These are phyloP conservation scores for Metarhizium humberi DNA, from an alignment of 2,329 filamentous ascomycete genomes.

Conservation along the genomic window DNA sequence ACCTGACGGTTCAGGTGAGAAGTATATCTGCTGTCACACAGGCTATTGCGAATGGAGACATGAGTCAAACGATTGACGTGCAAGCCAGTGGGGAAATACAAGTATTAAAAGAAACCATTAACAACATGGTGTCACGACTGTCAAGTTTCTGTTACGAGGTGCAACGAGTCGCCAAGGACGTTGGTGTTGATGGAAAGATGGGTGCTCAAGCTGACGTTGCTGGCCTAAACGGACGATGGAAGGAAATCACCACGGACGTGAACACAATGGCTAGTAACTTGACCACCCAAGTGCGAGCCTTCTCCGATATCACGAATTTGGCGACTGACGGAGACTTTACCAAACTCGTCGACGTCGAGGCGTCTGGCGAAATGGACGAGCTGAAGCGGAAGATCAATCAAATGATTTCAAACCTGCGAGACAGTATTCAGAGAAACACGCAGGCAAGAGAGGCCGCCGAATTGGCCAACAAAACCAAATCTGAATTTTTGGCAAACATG, in stretches of 20 bases:
- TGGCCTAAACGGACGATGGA: constrained; percentile 89
- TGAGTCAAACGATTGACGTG: constrained; percentile 93
- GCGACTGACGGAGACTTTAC: constrained; percentile 96
- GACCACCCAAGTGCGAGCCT: constrained; percentile 94
- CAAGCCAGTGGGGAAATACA: constrained; percentile 92
- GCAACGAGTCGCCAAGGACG: constrained; percentile 90
- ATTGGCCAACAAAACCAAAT: constrained; percentile 95
- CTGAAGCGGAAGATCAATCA: constrained; percentile 98
- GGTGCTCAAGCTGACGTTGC: constrained; percentile 92
- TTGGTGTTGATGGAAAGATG: constrained; percentile 97
- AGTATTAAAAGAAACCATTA: constrained; percentile 91
- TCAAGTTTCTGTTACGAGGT: constrained; percentile 96
- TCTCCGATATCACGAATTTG: constrained; percentile 96
- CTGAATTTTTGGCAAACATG: constrained; percentile 98
- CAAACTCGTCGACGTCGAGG: constrained; percentile 92
- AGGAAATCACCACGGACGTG: constrained; percentile 94
- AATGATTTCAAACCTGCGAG: constrained; percentile 93
- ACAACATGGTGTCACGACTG: constrained; percentile 94
- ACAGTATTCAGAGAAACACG: constrained; percentile 95
- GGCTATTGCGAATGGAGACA: constrained; percentile 89
- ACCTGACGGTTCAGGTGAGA: constrained; percentile 66
- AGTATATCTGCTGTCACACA: constrained; percentile 92
- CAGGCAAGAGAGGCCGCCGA: constrained; percentile 93
- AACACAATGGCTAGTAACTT: constrained; percentile 78
- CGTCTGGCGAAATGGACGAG: constrained; percentile 98